Evolutionary conservation across 306 rosid species (phyloP), one percentile per base, ranked within the genome.

Genomic region (Arachis hypogaea): DNA sequence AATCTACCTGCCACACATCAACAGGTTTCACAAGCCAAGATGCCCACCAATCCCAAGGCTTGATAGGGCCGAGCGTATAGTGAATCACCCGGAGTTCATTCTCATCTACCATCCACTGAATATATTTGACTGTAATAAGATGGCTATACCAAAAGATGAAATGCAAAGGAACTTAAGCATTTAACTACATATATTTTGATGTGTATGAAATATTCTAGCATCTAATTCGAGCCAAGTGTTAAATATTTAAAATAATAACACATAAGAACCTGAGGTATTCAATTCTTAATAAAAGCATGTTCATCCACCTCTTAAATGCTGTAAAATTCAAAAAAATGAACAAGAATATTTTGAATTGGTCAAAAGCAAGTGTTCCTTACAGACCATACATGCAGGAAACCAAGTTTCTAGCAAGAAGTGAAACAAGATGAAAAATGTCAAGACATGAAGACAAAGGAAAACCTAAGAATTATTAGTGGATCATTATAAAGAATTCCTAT

Each of bases 11-110:
- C 99, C 99, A 94, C 62, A 87, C 91, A 86, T 92, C 99, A 66
- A 95, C 96, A 40, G 98, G 99, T 75, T 95, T 95, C 89, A 95
- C 79, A 70, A 95, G 92, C 96, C 98, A 93, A 66, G 93, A 87
- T 58, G 96, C 87, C 97, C 96, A 93, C 99, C 99, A 95, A 83
- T 94, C 99, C 99, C 99, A 94, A 77, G 99, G 99, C 80, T 94
- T 94, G 61, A 94, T 93, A 67, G 99, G 99, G 38, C 99, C 99
- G 1, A 95, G 92, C 6, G 95, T 93, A 75, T 90, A 93, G 81
- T 90, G 97, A 77, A 90, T 90, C 75, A 93, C 93, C 52, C 75
- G 84, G 46, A 93, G 93, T 78, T 77, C 97, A 42, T 81, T 85
- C 78, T 86, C 96, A 75, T 90, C 79, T 45, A 93, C 97, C 97